These are phyloP conservation scores for Cladophialophora yegresii DNA, from an alignment of 2,329 filamentous ascomycete species.

Conservation along the genomic window DNA sequence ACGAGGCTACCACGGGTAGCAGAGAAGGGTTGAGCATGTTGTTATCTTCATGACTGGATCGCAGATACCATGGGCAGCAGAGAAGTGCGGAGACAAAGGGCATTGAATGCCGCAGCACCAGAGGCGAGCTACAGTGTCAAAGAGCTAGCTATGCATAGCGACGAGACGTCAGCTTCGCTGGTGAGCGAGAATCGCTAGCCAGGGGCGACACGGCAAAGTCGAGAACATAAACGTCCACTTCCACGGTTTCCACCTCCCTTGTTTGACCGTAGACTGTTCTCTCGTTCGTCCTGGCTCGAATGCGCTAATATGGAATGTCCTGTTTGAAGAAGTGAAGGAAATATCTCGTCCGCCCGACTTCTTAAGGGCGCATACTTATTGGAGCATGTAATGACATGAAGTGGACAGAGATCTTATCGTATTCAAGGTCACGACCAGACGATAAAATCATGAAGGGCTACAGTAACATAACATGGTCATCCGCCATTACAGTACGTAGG, in stretches of 20 bases:
- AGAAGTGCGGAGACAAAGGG: neutral
- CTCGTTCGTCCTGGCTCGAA: too few relatives aligned
- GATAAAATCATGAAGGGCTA: too few relatives aligned
- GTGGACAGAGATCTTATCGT: too few relatives aligned
- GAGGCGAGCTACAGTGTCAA: neutral
- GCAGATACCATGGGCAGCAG: neutral
- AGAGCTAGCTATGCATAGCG: neutral
- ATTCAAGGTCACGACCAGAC: too few relatives aligned
- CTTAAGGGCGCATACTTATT: too few relatives aligned
- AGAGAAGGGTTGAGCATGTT: neutral
- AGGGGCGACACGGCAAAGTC: neutral
- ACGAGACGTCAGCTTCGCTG: neutral
- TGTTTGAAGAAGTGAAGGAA: too few relatives aligned
- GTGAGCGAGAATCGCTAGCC: neutral
- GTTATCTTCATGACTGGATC: slow-evolving; percentile 8
- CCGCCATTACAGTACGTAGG: too few relatives aligned
- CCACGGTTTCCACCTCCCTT: neutral
- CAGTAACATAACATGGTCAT: too few relatives aligned
- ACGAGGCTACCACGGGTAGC: neutral
- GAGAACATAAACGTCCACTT: neutral
- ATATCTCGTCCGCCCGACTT: too few relatives aligned
- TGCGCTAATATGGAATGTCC: too few relatives aligned
- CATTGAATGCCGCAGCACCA: neutral
- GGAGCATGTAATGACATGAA: too few relatives aligned
- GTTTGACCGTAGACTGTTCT: too few relatives aligned